Percentiles rank a stretch among this genome's conserved stretches.
phyloP scores from a whole-genome alignment of 2,329 filamentous ascomycete genomes.

The Aspergillus sp. region DNA sequence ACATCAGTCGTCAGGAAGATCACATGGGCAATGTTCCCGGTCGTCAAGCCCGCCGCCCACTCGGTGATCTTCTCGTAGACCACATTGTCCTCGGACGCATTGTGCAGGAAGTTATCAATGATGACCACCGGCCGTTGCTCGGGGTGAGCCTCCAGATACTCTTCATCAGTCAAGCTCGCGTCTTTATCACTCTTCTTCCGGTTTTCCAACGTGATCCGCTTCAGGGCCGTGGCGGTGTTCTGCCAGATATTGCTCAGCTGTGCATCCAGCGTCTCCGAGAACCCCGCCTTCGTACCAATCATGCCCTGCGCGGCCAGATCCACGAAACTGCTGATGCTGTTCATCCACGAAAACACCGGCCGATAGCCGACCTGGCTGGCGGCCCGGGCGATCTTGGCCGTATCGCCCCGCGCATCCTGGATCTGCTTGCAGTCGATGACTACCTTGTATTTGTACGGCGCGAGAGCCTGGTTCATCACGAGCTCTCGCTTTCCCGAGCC shows the following conservation, averaged over 20 bases:
- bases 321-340: slow-evolving; percentile 86
- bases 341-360: slow-evolving; percentile 94
- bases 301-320: slow-evolving; percentile 92
- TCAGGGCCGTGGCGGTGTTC: slow-evolving; percentile 76
- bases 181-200: slow-evolving; percentile 74
- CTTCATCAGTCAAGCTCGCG: slow-evolving; percentile 71
- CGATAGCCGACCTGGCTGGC: slow-evolving; percentile 84
- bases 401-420: slow-evolving; percentile 85
- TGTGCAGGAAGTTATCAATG: slow-evolving; percentile 88
- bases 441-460: slow-evolving; percentile 72
- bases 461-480: slow-evolving; percentile 78
- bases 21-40: slow-evolving; percentile 87
- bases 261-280: slow-evolving; percentile 87
- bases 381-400: slow-evolving; percentile 76
- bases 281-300: slow-evolving; percentile 89
- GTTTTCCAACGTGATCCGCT: slow-evolving; percentile 68
- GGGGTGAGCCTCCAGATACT: slow-evolving; percentile 85
- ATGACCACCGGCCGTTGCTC: slow-evolving; percentile 80
- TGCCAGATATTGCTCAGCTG: slow-evolving; percentile 88
- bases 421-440: slow-evolving; percentile 92
- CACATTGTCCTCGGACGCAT: slow-evolving; percentile 64
- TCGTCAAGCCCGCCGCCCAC: slow-evolving; percentile 84
- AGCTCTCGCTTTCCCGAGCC: slow-evolving; percentile 90
- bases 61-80: slow-evolving; percentile 78
- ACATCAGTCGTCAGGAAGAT: slow-evolving; percentile 91